Evolutionary conservation across 345 rosid species (phyloP).

Genomic region (Nephelium lappaceum): DNA sequence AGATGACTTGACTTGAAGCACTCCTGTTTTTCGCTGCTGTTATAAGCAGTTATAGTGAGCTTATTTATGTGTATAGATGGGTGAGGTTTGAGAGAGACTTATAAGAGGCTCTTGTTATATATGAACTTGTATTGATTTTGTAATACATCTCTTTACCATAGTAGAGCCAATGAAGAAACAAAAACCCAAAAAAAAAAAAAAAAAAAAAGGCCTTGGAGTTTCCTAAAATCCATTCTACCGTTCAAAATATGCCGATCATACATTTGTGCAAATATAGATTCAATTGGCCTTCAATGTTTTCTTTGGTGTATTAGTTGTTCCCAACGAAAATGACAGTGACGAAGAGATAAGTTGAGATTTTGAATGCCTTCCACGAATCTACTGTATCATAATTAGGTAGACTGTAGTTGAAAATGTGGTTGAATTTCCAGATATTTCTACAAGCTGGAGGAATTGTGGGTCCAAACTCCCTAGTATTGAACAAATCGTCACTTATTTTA

Average conservation of each 20-base stretch:
- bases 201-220: background rate
- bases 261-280: background rate
- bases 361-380: background rate
- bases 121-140: conserved; percentile 16
- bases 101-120: conserved; percentile 13
- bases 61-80: conserved; percentile 18
- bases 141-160: conserved; percentile 14
- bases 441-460: background rate
- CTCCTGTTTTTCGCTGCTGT: conserved; percentile 16
- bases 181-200: background rate
- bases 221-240: background rate
- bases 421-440: background rate
- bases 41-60: conserved; percentile 1
- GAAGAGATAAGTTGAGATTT: background rate
- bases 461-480: background rate
- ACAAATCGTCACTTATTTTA: no score
- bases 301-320: background rate
- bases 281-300: background rate
- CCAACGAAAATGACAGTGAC: background rate
- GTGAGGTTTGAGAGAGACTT: conserved; percentile 16
- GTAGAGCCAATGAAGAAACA: background rate
- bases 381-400: background rate
- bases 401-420: background rate
- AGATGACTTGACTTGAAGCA: conserved; percentile 13
- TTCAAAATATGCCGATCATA: background rate